Base-by-base conservation (phyloP, 2,329 filamentous ascomycete genomes). In the Aspergillus ibericus region DNA sequence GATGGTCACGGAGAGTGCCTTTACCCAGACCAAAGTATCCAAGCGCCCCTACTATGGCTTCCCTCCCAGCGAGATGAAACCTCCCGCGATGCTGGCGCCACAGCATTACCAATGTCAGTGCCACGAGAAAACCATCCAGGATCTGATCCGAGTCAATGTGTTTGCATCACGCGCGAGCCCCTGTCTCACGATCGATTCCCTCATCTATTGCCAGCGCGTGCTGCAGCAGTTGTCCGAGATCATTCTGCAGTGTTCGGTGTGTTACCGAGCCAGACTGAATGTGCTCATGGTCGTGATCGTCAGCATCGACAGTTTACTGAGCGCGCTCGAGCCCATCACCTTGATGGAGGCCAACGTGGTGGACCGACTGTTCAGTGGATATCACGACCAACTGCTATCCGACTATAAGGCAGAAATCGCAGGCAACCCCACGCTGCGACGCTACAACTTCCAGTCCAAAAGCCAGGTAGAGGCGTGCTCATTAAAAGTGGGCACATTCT, bases 231-330 rank as follows among this genome's bases (percentile, higher is more conserved):
- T 71, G 32, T 64, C 67, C 5, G 67, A 73, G 20, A 65, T 63
- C 1, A 69, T 73, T 16, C 59, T 74, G 12, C 67, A 69, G 38
- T 74, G 72, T 53, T 56, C 51, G 22, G 36, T 65, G 10, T 73
- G 71, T 53, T 67, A 61, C 6, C 64, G 65, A 13, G 61, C 62
- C 3, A 62, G 66, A 44, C 58, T 63, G 5, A 68, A 70, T 12
- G 58, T 72, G 25, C 64, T 74, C 13, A 73, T 71, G 60, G 51
- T 72, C 5, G 62, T 72, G 4, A 61, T 72, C 13, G 63, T 73
- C 42, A 66, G 66, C 1, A 71, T 73, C 35, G 72, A 74, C 44
- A 68, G 65, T 42, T 53, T 72, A 15, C 57, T 71, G 2, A 66
- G 64, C 1, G 61, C 63, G 2, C 60, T 74, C 1, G 71, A 72